Evolutionary conservation across 2,329 filamentous ascomycete species (phyloP), one percentile per base, ranked within the genome.

Genomic region (Curvularia eragrostidis): DNA sequence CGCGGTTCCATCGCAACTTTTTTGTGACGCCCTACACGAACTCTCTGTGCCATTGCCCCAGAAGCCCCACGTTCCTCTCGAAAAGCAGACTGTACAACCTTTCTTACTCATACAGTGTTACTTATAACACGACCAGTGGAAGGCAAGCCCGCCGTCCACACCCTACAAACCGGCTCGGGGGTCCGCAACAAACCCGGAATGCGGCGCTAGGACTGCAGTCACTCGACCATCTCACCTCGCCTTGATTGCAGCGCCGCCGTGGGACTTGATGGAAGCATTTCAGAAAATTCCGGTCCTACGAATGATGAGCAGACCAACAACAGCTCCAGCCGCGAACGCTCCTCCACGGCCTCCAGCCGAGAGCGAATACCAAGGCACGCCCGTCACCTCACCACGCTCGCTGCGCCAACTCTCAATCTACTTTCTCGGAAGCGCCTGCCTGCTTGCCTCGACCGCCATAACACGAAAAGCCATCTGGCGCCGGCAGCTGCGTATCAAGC

Each of bases 351-450:
- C 69, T 26, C 56, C 63, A 34, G 56, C 65, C 32, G 64, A 69
- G 50, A 47, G 62, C 39, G 48, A 62, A 41, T 68, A 68, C 60
- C 63, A 72, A 52, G 67, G 64, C 59, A 73, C 72, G n/a, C 67
- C 73, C 36, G 57, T 77, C 48, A 73, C 81, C 49, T 80, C 81
- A 15, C 72, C 77, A 48, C 84, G 86, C 69, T 84, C 82, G 39
- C 73, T 84, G 48, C 83, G 83, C 52, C 89, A 93, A 75, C 77
- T 91, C 13, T 83, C 87, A 23, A 78, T 97, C 58, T 89, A 95
- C 76, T 81, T 89, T 67, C 87, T 88, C 59, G 94, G 94, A 41
- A 84, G 90, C 10, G 82, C 86, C 54, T 96, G 96, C 78, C 85
- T 96, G 63, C 80, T 85, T 21, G 82, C 93, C 62, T 91, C 92